Evolutionary conservation across 306 rosid species (phyloP).

Genomic region (Pterocarpus macrocarpus): DNA sequence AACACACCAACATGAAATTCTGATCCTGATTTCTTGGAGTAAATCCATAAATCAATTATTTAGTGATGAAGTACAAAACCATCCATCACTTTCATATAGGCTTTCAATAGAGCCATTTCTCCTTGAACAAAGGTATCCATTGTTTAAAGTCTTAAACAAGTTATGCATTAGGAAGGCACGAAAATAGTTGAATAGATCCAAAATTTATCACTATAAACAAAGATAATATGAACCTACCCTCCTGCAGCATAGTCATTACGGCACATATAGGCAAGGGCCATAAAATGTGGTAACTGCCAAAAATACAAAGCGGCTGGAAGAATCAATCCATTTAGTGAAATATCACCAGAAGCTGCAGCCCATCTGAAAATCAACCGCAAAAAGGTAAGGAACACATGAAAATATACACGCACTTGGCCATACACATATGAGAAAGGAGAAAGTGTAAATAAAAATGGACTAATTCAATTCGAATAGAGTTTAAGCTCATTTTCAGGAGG

Average conservation of each 20-base stretch:
- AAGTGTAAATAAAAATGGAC: background rate
- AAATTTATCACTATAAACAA: constrained; percentile 7
- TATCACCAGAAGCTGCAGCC: constrained; percentile 89
- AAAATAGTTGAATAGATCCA: constrained; percentile 15
- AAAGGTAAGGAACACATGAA: constrained; percentile 28
- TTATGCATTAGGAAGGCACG: background rate
- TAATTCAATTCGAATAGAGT: constrained; percentile 7
- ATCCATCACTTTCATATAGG: background rate
- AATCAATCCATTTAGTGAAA: constrained; percentile 81
- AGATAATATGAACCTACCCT: constrained; percentile 68
- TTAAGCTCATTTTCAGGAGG: constrained; percentile 6
- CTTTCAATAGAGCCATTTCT: constrained; percentile 10
- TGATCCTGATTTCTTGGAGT: background rate
- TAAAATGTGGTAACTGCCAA: constrained; percentile 98
- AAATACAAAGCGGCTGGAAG: constrained; percentile 97
- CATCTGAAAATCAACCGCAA: constrained; percentile 65
- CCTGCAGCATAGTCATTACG: constrained; percentile 94
- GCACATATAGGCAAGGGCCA: constrained; percentile 98
- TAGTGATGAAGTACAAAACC: background rate
- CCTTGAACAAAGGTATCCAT: constrained; percentile 17
- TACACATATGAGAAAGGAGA: background rate
- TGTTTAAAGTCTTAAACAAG: background rate
- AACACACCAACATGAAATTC: background rate
- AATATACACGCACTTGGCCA: background rate
- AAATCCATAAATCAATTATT: background rate